Conservation (phyloP, 192 early-diverging fungal species). For the Backusella tarrabulga region DNA sequence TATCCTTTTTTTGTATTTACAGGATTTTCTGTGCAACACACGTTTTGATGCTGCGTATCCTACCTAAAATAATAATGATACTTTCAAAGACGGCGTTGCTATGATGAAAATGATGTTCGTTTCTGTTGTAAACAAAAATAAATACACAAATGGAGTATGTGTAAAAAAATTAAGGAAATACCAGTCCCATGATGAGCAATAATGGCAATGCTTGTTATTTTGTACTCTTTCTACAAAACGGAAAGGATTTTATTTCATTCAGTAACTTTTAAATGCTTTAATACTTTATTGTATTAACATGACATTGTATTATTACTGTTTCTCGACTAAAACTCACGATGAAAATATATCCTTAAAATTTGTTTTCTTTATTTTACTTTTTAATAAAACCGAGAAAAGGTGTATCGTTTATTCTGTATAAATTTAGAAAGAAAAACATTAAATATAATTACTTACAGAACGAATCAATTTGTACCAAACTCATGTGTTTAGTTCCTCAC, state of each 20-base stretch:
- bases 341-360: neutral
- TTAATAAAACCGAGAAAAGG: neutral
- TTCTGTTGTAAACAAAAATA: neutral
- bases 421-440: neutral
- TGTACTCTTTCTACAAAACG: neutral
- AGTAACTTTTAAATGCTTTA: neutral
- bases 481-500: neutral
- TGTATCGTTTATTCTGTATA: neutral
- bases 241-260: neutral
- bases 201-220: neutral
- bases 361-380: neutral
- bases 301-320: neutral
- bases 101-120: neutral
- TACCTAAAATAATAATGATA: neutral
- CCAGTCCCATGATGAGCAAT: neutral
- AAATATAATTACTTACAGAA: neutral
- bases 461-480: neutral
- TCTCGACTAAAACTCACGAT: neutral
- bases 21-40: neutral
- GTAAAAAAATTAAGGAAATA: neutral
- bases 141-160: neutral
- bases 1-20: neutral
- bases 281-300: neutral
- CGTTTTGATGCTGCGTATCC: neutral
- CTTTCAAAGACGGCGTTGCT: neutral